Base-by-base conservation (phyloP, 2,329 filamentous ascomycete species). In the Gnomoniopsis sp. region DNA sequence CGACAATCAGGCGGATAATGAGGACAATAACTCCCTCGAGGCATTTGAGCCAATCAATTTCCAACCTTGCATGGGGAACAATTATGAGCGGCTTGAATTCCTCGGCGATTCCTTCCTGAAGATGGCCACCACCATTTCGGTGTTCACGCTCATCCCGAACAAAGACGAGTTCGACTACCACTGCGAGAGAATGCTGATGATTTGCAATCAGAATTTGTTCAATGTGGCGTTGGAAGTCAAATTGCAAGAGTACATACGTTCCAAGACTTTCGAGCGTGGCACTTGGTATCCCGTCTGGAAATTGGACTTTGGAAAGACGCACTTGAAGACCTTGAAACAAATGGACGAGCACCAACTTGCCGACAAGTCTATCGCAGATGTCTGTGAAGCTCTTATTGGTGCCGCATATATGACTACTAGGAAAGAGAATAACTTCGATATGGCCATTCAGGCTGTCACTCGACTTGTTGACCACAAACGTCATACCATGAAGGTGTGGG, bases 1-100 rank as follows among this genome's bases (percentile, higher is more conserved):
- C 0, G 90, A 96, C 65, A 93, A 93, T 63, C 87, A 86, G 0
- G 88, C 89, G 8, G 90, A 96, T 41, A 83, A 91, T 61, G 79
- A 78, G 0, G 53, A 46, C 1, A 43, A n/a, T 38, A 53, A 44
- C 3, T 51, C 49, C 6, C 44, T 57, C 21, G 77, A 82, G 36
- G 11, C 26, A 2, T 58, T 47, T 11, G 80, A 88, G 58, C 84
- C 89, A 43, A 74, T 91, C 54, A 90, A 92, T 65, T 86, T 93
- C 49, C 89, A 92, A 65, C 78, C 83, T 50, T 93, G 92, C 2
- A 96, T 96, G 91, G 91, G 92, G 1, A 88, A 88, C 43, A 98
- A 98, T 66, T 99, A 99, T 67, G 95, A 99, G 71, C 85, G 95
- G 14, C 80, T 98, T 0, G 95, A 99, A 68, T 96, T 97, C 60